These are phyloP conservation scores for Rhizophagus sp. DNA, from an alignment of 192 early-diverging fungal species.

Conservation along the genomic window DNA sequence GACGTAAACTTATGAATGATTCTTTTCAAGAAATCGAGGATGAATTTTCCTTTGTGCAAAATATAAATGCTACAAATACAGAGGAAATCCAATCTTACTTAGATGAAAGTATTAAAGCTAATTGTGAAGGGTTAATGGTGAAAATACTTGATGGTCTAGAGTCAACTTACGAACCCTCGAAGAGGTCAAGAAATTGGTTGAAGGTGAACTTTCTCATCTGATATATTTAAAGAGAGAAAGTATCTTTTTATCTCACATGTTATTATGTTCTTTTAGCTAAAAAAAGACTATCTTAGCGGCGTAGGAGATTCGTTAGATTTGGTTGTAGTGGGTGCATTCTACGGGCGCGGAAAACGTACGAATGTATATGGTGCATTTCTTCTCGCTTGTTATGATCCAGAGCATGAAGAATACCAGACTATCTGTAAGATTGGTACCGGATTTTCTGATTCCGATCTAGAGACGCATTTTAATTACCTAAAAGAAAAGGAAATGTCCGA, in stretches of 20 bases:
- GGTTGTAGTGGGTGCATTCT: slow-evolving; percentile 94
- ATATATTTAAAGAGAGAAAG: no score
- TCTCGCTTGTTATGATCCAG: slow-evolving; percentile 96
- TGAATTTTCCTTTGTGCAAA: slow-evolving; percentile 87
- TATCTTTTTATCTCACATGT: not conserved
- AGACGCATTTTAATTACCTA: slow-evolving; percentile 69
- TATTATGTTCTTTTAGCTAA: slow-evolving; percentile 47
- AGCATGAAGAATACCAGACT: slow-evolving; percentile 91
- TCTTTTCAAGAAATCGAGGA: slow-evolving; percentile 79
- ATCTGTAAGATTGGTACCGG: slow-evolving; percentile 99
- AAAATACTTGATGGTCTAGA: slow-evolving; percentile 87
- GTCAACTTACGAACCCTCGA: slow-evolving; percentile 93
- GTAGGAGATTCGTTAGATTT: slow-evolving; percentile 96
- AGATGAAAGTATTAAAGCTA: slow-evolving; percentile 75
- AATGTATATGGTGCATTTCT: slow-evolving; percentile 94
- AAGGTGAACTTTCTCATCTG: slow-evolving; percentile 59
- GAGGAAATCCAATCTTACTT: slow-evolving; percentile 96
- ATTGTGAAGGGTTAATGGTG: slow-evolving; percentile 98
- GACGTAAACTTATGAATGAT: slow-evolving; percentile 71
- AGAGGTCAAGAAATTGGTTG: slow-evolving; percentile 97
- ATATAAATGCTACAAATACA: slow-evolving; percentile 77
- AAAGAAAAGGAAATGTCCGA: slow-evolving; percentile 70
- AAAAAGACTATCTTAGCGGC: slow-evolving; percentile 96
- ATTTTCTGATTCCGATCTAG: slow-evolving; percentile 88
- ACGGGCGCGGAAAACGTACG: slow-evolving; percentile 93